phyloP scores from a whole-genome alignment of 148 eudicot genomes.

The Amaranthus hypochondriacus region DNA sequence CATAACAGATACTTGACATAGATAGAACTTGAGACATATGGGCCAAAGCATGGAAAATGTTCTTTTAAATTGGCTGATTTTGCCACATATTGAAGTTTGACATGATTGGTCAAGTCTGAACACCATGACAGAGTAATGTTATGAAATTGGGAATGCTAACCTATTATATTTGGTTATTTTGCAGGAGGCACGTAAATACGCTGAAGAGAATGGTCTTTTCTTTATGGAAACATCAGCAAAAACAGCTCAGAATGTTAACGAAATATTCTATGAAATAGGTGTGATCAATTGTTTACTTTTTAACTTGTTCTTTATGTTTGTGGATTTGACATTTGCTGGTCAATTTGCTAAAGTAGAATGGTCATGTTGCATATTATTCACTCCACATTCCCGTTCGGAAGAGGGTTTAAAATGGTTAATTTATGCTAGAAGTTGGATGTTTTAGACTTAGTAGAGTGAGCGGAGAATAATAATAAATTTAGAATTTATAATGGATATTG shows the following conservation, averaged over 20 bases:
- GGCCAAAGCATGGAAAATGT: too few relatives aligned
- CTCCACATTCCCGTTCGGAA: not conserved
- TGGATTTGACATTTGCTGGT: not conserved
- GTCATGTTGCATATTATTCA: not conserved
- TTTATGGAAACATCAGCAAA: conserved; percentile 93
- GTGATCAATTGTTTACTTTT: not conserved
- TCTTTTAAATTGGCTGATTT: too few relatives aligned
- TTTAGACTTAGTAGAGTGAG: too few relatives aligned
- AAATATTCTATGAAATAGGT: conserved; percentile 88
- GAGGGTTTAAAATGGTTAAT: not conserved
- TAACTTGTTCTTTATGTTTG: not conserved
- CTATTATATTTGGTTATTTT: conserved; percentile 3
- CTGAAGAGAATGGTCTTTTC: conserved; percentile 89
- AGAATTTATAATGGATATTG: not conserved
- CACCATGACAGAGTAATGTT: not conserved
- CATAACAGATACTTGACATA: too few relatives aligned
- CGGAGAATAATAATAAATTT: too few relatives aligned
- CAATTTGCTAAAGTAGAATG: not conserved
- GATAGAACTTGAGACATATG: too few relatives aligned
- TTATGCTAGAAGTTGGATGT: not conserved
- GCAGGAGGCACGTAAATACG: conserved; percentile 87
- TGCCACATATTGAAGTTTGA: too few relatives aligned
- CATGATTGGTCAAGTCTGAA: not conserved
- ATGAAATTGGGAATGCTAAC: not conserved
- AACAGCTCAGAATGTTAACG: conserved; percentile 88